phyloP scores from a whole-genome alignment of 345 rosid species.

The Lepidium sativum region DNA sequence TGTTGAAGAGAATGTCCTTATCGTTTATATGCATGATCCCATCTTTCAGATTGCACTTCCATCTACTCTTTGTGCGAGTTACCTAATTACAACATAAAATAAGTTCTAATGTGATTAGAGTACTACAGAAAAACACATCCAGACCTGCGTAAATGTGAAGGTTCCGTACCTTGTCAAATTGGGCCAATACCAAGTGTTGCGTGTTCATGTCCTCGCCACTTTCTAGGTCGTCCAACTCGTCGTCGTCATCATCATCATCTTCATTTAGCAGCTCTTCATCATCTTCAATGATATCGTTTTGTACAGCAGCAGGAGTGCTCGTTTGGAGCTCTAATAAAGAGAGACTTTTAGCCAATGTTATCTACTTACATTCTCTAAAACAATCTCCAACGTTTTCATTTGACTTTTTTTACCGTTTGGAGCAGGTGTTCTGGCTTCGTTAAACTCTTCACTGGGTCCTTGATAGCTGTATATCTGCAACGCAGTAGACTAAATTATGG shows the following conservation, averaged over 20 bases:
- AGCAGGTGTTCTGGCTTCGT: constrained; percentile 83
- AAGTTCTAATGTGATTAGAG: neutral
- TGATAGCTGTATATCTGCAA: constrained; percentile 88
- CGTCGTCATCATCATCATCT: constrained; percentile 64
- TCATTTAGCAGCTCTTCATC: constrained; percentile 89
- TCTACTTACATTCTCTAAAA: neutral
- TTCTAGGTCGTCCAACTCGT: constrained; percentile 84
- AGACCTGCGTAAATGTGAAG: neutral
- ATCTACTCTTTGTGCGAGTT: constrained; percentile 88
- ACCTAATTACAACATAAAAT: constrained; percentile 44
- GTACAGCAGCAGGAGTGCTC: constrained; percentile 51
- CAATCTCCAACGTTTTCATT: neutral
- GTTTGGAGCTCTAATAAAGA: constrained; percentile 57
- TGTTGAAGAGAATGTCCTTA: constrained; percentile 89
- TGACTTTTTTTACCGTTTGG: constrained; percentile 48
- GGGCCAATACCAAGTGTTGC: constrained; percentile 93
- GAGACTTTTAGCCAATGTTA: constrained; percentile 8
- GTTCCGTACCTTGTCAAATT: constrained; percentile 76
- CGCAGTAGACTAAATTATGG: neutral
- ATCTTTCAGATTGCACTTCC: constrained; percentile 95
- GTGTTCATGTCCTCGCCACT: constrained; percentile 89
- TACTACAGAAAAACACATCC: neutral
- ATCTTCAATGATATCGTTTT: constrained; percentile 57
- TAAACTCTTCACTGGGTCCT: constrained; percentile 85
- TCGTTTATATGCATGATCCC: constrained; percentile 97